Percentiles rank a stretch among this genome's conserved stretches.
These are phyloP conservation scores for Rubroshorea leprosula DNA, from an alignment of 345 rosid species.

Conservation along the genomic window DNA sequence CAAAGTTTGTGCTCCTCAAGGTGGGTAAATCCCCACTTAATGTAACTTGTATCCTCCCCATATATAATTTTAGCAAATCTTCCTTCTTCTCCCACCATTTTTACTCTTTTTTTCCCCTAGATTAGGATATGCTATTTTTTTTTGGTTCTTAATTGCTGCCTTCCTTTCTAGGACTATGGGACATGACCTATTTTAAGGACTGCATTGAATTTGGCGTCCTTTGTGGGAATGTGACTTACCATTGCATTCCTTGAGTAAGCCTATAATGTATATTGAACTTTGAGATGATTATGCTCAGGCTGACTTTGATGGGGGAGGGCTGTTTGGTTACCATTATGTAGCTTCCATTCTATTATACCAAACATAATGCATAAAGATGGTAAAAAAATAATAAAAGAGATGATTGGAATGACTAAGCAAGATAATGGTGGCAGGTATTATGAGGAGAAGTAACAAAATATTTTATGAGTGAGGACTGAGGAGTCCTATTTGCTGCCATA, in stretches of 20 bases:
- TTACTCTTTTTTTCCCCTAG: background rate
- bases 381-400: background rate
- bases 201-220: no score
- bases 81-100: no score
- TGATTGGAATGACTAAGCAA: background rate
- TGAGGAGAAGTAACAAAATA: background rate
- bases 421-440: background rate
- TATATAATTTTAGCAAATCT: no score
- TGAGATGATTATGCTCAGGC: background rate
- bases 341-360: background rate
- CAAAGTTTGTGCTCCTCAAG: no score
- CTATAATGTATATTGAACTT: background rate
- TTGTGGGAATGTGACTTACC: no score
- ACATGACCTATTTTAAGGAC: no score
- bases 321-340: background rate
- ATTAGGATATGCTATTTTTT: background rate
- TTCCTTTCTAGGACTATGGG: background rate
- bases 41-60: no score
- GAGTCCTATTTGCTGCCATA: background rate
- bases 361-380: background rate
- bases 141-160: background rate
- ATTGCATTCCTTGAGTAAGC: no score
- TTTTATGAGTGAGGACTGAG: background rate
- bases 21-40: no score
- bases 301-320: background rate